Base-by-base conservation (phyloP, 2,329 filamentous ascomycete species). In the Penicillium sp. region DNA sequence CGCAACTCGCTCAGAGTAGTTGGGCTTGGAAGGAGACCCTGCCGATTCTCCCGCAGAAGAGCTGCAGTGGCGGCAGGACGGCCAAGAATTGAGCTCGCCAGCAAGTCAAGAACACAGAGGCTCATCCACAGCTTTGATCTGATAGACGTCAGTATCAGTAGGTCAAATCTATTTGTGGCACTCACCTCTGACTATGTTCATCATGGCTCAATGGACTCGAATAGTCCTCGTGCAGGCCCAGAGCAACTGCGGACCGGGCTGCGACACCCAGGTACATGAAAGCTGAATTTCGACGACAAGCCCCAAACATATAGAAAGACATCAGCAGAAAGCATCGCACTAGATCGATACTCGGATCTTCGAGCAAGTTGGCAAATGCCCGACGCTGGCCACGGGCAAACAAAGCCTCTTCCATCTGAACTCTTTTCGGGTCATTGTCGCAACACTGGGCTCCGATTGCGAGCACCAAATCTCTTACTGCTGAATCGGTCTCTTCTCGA, bases 261-360 rank as follows among this genome's bases (percentile, higher is more conserved):
- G 77, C 77, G 6, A 80, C 71, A 0, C 77, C 77, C 2, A 81
- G 55, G 38, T 80, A 80, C 73, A 81, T 79, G 36, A 78, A 81
- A 0, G 77, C 77, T 0, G 76, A 68, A 39, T 79, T 79, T 6
- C 76, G 65, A 20, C 74, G 73, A 35, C 76, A 79, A 3, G 73
- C 73, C 0, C 73, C 75, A 2, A 77, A 65, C 69, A 78, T 74
- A 46, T 77, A 79, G 44, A 77, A 77, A 0, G 75, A 68, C 70
- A 79, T 74, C 11, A 79, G 60, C 0, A 77, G 55, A 43, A 77
- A 79, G 0, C 65, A 60, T 11, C 72, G 62, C 3, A 76, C 69
- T 50, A 77, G 62, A 32, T 74, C 66, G 8, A 77, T 57, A 25
- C 71, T 76, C 0, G 75, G 75, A 40, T 76, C 70, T 44, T 72